Conservation (phyloP, 1,284 basidiomycete species). For the Ceratobasidium sp. region DNA sequence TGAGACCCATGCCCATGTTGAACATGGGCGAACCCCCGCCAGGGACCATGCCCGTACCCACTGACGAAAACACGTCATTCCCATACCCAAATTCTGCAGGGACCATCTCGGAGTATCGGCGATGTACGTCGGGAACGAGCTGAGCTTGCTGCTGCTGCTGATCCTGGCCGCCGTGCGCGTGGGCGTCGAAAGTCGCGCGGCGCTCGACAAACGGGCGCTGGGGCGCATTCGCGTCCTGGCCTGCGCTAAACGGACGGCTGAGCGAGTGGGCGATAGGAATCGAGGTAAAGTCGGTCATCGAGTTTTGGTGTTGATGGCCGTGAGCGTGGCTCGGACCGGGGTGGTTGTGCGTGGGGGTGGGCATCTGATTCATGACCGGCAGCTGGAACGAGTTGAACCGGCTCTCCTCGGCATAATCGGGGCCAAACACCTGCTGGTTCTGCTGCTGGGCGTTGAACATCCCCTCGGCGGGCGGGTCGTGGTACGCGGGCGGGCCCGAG, state of each 20-base stretch:
- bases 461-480: slow-evolving; percentile 18
- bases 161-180: slow-evolving; percentile 9
- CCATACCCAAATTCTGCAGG: slow-evolving; percentile 20
- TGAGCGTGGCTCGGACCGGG: slow-evolving; percentile 6
- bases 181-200: slow-evolving; percentile 35
- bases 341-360: slow-evolving; percentile 23
- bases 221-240: not conserved
- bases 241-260: slow-evolving; percentile 40
- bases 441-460: slow-evolving; percentile 16
- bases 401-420: slow-evolving; percentile 34
- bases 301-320: slow-evolving; percentile 38
- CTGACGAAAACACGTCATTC: slow-evolving; percentile 23
- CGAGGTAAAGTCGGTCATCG: slow-evolving; percentile 42
- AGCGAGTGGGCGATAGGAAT: slow-evolving; percentile 42
- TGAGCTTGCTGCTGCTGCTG: slow-evolving; percentile 4
- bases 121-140: slow-evolving; percentile 10
- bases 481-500: slow-evolving; percentile 49
- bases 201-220: slow-evolving; percentile 31
- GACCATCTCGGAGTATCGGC: slow-evolving; percentile 30
- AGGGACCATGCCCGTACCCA: slow-evolving; percentile 13
- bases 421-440: slow-evolving; percentile 25
- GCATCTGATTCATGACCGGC: slow-evolving; percentile 36
- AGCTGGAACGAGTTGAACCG: slow-evolving; percentile 30
- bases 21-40: slow-evolving; percentile 19
- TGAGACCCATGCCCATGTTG: slow-evolving; percentile 20